Evolutionary conservation across 163 green algal genomes (phyloP).

Genomic region (Chloroidium sp.): DNA sequence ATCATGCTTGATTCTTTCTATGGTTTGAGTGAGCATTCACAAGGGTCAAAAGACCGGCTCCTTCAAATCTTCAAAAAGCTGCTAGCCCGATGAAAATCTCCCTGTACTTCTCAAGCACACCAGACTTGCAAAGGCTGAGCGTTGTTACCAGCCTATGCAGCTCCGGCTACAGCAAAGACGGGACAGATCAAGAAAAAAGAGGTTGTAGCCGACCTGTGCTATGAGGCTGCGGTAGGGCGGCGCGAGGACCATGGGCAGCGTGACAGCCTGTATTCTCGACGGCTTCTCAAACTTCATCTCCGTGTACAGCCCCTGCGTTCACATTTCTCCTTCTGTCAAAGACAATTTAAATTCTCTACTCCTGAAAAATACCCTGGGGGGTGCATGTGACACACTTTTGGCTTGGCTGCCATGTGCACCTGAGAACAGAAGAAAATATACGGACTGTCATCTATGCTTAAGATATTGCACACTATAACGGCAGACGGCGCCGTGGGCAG

Average conservation of each 20-base stretch:
- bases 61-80: too few relatives aligned
- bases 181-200: neutral
- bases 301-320: conserved; percentile 78
- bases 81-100: neutral
- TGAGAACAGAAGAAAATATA: neutral
- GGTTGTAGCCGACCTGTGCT: conserved; percentile 48
- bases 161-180: neutral
- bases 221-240: conserved; percentile 85
- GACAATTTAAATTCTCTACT: too few relatives aligned
- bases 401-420: neutral
- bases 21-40: too few relatives aligned
- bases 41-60: too few relatives aligned
- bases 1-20: too few relatives aligned
- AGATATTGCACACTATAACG: neutral
- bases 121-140: too few relatives aligned
- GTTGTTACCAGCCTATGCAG: too few relatives aligned
- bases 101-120: neutral
- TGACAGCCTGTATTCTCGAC: conserved; percentile 85
- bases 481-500: too few relatives aligned
- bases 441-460: too few relatives aligned
- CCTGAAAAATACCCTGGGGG: too few relatives aligned
- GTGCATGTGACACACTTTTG: neutral
- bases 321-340: too few relatives aligned
- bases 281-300: conserved; percentile 99
- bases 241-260: conserved; percentile 92